Evolutionary conservation across 805 yeast genomes (phyloP).

Genomic region (Spathaspora sp.): DNA sequence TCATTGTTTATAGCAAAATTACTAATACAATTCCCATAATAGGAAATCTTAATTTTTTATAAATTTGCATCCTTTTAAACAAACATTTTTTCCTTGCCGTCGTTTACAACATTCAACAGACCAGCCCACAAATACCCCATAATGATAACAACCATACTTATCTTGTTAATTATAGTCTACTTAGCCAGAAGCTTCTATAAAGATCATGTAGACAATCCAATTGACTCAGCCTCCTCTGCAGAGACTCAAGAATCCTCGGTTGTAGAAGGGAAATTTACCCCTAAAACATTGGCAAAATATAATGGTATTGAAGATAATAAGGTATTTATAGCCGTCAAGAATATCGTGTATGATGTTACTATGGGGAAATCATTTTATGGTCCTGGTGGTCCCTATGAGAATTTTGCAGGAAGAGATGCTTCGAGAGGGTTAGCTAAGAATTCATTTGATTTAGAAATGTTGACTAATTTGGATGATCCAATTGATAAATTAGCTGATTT

Average conservation of each 20-base stretch:
- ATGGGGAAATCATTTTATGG: constrained; percentile 84
- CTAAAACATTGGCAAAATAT: constrained; percentile 64
- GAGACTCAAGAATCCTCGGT: constrained; percentile 23
- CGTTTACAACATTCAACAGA: background rate
- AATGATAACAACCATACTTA: constrained; percentile 28
- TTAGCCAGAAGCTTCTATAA: constrained; percentile 26
- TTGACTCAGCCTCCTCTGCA: constrained; percentile 11
- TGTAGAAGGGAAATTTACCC: constrained; percentile 63
- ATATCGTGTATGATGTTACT: constrained; percentile 81
- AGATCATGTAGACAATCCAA: constrained; percentile 24
- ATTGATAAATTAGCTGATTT: constrained; percentile 70
- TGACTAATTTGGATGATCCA: constrained; percentile 71
- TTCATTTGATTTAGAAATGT: constrained; percentile 67
- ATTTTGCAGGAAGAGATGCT: constrained; percentile 95
- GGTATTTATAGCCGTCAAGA: constrained; percentile 83
- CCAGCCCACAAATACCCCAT: background rate
- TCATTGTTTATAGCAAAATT: too few relatives aligned
- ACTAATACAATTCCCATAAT: too few relatives aligned
- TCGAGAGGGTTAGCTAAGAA: constrained; percentile 87
- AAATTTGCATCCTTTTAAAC: background rate
- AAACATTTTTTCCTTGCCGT: background rate
- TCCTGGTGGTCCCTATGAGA: constrained; percentile 91
- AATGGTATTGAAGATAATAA: constrained; percentile 79
- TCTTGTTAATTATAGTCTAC: constrained; percentile 27
- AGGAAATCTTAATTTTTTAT: too few relatives aligned